Percentiles rank a stretch among this genome's conserved stretches.
phyloP scores from a whole-genome alignment of 1,284 basidiomycete species.

The Quambalaria eucalypti region DNA sequence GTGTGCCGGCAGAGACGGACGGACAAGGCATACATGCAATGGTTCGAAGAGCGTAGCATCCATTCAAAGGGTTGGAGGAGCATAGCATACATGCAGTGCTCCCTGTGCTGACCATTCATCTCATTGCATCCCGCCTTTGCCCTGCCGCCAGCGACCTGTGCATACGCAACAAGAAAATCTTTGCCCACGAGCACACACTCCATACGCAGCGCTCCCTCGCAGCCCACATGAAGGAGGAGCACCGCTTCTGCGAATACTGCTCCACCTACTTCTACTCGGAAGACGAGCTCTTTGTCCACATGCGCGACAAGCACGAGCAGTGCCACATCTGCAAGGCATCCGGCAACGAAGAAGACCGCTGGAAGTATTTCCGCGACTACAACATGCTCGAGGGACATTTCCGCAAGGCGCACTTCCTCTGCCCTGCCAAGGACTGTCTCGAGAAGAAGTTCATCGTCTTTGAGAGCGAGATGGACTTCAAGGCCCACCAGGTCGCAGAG shows the following conservation, averaged over 20 bases:
- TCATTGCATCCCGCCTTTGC: not conserved
- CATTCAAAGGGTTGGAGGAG: no score
- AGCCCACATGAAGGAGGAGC: conserved; percentile 64
- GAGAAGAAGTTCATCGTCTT: conserved; percentile 93
- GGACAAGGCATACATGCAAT: no score
- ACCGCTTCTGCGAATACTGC: conserved; percentile 85
- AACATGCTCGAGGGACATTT: conserved; percentile 45
- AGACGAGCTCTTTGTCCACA: conserved; percentile 87
- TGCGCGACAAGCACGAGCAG: conserved; percentile 88
- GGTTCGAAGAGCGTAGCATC: no score
- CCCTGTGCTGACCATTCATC: not conserved
- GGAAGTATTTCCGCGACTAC: conserved; percentile 38
- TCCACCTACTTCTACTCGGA: conserved; percentile 77
- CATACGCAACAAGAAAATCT: conserved; percentile 82
- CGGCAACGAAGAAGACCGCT: conserved; percentile 33
- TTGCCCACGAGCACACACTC: conserved; percentile 84
- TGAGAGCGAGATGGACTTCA: conserved; percentile 70
- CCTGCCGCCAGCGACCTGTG: conserved; percentile 66
- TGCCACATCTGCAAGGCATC: conserved; percentile 70
- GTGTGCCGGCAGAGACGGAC: conserved; percentile 31
- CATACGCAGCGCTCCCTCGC: conserved; percentile 65
- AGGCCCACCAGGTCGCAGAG: conserved; percentile 79
- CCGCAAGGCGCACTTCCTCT: conserved; percentile 62
- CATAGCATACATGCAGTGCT: no score
- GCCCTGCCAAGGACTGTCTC: conserved; percentile 64